Evolutionary conservation across 192 early-diverging fungal species (phyloP).

Genomic region (Coemansia aciculifera): DNA sequence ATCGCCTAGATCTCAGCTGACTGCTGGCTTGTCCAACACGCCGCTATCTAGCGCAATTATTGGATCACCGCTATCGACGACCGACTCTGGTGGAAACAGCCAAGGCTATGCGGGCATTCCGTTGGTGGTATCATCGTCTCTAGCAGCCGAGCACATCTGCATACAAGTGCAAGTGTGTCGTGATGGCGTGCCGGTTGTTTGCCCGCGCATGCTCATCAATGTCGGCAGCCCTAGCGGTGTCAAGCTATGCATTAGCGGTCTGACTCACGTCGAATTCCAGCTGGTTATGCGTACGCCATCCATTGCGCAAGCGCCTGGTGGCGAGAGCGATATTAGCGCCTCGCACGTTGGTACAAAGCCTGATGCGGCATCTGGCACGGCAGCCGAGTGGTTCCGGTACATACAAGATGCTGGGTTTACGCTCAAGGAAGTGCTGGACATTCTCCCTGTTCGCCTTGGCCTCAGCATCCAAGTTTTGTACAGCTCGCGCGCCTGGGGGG

Average conservation of each 20-base stretch:
- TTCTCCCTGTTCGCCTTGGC: slow-evolving; percentile 70
- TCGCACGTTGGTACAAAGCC: slow-evolving; percentile 9
- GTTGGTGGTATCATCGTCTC: slow-evolving; percentile 46
- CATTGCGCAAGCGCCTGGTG: slow-evolving; percentile 1
- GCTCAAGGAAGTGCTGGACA: slow-evolving; percentile 45
- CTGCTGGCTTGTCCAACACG: slow-evolving; percentile 21
- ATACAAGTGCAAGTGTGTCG: slow-evolving; percentile 87
- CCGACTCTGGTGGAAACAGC: slow-evolving; percentile 23
- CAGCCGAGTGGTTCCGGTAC: slow-evolving; percentile 40
- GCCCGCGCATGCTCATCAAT: slow-evolving; percentile 56
- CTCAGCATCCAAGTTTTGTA: slow-evolving; percentile 88
- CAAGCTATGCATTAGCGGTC: slow-evolving; percentile 38
- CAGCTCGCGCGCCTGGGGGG: slow-evolving; percentile 69
- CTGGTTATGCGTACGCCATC: slow-evolving; percentile 28
- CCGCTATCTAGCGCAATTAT: slow-evolving; percentile 30
- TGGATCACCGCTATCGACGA: slow-evolving; percentile 37
- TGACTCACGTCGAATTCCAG: slow-evolving; percentile 56
- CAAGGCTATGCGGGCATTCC: slow-evolving; percentile 22
- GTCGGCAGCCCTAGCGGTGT: slow-evolving; percentile 34
- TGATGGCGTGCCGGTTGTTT: slow-evolving; percentile 87
- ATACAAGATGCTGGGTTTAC: slow-evolving; percentile 40
- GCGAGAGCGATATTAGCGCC: background rate
- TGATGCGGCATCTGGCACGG: slow-evolving; percentile 20
- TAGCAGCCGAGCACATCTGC: slow-evolving; percentile 92
- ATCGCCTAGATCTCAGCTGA: slow-evolving; percentile 14